Base-by-base conservation (phyloP, 352 stramenopile genomes). In the Globisporangium nunn region DNA sequence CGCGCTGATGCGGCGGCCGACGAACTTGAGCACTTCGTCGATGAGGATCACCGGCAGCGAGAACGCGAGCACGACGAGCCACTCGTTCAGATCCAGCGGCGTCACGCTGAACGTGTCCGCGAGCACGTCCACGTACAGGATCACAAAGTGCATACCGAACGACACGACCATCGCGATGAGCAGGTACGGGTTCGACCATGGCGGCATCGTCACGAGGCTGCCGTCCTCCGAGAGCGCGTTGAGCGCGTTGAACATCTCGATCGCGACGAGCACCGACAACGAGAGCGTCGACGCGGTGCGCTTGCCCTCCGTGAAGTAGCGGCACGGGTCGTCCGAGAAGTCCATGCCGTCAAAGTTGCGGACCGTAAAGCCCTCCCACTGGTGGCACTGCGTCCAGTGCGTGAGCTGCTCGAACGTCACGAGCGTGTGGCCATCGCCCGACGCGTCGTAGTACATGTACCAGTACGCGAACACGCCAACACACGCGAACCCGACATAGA, bases 181-280 rank as follows among this genome's bases (percentile, higher is more conserved):
- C 56, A 98, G 70, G 77, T 97, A 98, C 61, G 88, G 88, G 71
- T 98, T 98, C 39, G 74, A 82, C 90, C 90, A 97, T 47, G 93
- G 92, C 18, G 91, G 91, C 83, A 98, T 96, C 10, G 81, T 93
- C 11, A 98, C 33, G 35, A 98, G 67, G 68, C 81, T 96, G 55
- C 87, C 85, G 63, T 97, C 91, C 58, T 97, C 88, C 57, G 89
- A 96, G 4, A 97, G 79, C 46, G 93, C 93, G 76, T 98, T 98
- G 47, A 98, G 61, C 8, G 90, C 90, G 63, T 98, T 98, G 63
- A 98, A 91, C 93, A 98, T 98, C 71, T 98, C 93, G 56, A 98
- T 97, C 2, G 88, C 83, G 31, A 98, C 93, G 55, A 98, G 65
- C 35, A 98, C 91, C 39, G 88, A 96, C 11, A 98, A 74, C 59